Percentiles rank a stretch among this genome's conserved stretches.
phyloP scores from a whole-genome alignment of 495 filamentous ascomycete genomes.

The Chlorociboria aeruginascens region DNA sequence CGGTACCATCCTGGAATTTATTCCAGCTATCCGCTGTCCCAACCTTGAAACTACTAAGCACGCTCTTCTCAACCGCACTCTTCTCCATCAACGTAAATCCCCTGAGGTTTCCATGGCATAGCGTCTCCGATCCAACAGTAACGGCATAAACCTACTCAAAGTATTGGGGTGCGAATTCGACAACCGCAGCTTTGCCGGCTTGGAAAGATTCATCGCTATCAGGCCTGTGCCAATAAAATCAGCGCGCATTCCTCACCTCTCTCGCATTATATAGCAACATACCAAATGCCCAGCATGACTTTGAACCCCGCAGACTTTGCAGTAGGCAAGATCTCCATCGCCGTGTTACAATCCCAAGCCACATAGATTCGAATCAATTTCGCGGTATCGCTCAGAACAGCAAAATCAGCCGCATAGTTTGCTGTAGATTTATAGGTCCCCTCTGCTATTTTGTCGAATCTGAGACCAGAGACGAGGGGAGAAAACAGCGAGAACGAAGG shows the following conservation, averaged over 20 bases:
- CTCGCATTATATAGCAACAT: slow-evolving; percentile 8
- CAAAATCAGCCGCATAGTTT: slow-evolving; percentile 62
- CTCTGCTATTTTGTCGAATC: slow-evolving; percentile 42
- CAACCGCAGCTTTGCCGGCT: slow-evolving; percentile 47
- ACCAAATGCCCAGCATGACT: slow-evolving; percentile 72
- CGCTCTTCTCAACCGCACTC: slow-evolving; percentile 48
- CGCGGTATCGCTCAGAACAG: slow-evolving; percentile 34
- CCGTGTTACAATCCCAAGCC: slow-evolving; percentile 53
- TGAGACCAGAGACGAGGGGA: slow-evolving; percentile 31
- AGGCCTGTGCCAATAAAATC: slow-evolving; percentile 36
- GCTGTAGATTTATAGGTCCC: slow-evolving; percentile 49
- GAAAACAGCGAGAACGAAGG: slow-evolving; percentile 23
- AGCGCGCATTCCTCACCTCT: neutral
- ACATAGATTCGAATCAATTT: slow-evolving; percentile 60
- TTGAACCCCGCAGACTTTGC: slow-evolving; percentile 60
- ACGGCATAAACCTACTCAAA: slow-evolving; percentile 55
- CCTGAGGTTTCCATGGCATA: slow-evolving; percentile 65
- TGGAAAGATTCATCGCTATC: slow-evolving; percentile 54
- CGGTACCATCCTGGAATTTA: slow-evolving; percentile 63
- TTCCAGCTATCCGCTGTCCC: slow-evolving; percentile 80
- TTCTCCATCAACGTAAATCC: slow-evolving; percentile 47
- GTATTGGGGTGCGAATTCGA: slow-evolving; percentile 33
- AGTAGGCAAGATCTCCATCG: slow-evolving; percentile 57
- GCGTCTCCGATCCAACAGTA: slow-evolving; percentile 66
- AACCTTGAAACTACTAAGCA: slow-evolving; percentile 42